Evolutionary conservation across 352 stramenopile genomes (phyloP), one percentile per base, ranked within the genome.

Genomic region (Pilasporangium apinafurcum): DNA sequence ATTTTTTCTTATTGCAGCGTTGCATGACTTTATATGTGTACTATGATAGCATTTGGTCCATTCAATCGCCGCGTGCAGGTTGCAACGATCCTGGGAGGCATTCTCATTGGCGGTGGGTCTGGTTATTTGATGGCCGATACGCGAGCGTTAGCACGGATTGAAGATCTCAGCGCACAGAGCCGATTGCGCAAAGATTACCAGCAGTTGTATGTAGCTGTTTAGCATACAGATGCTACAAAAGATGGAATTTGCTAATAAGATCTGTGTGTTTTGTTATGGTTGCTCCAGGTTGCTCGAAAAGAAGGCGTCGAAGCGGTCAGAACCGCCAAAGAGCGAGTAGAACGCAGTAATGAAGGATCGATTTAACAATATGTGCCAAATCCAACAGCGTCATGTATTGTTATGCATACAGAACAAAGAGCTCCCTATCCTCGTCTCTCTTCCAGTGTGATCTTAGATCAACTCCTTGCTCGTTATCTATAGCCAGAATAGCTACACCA

Each of bases 131-230:
- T 83, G 38, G 79, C 74, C 2, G 79, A 92, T 52, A 70, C 59
- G 18, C 84, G 80, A 51, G 57, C 79, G n/a, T 63, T 92, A 14
- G 68, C 73, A 32, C 65, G 74, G 21, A 76, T 92, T 36, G 53
- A 87, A 35, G 76, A 92, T 42, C 62, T 92, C 30, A 92, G 79
- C 36, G 79, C 79, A 35, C 77, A 69, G 26, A 89, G 76, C 50
- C 69, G 62, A 1, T 52, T 92, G 46, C 74, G 80, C 55, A 89
- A 92, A 46, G 67, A 92, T 37, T 81, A 85, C 60, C 75, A 86
- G 54, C 77, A 92, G 46, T 63, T 89, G 76, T 89, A 41, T 42
- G 65, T 62, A 2, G 3, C 3, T 31, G 8, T 29, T 29, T 10
- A 35, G 39, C 22, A 42, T 24, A 12, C 38, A 20, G 5, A 44